A percentile compares a stretch with the other conserved stretches of the same genome.
Conservation (phyloP, 768 basidiomycete genomes). For the Amanita inopinata region DNA sequence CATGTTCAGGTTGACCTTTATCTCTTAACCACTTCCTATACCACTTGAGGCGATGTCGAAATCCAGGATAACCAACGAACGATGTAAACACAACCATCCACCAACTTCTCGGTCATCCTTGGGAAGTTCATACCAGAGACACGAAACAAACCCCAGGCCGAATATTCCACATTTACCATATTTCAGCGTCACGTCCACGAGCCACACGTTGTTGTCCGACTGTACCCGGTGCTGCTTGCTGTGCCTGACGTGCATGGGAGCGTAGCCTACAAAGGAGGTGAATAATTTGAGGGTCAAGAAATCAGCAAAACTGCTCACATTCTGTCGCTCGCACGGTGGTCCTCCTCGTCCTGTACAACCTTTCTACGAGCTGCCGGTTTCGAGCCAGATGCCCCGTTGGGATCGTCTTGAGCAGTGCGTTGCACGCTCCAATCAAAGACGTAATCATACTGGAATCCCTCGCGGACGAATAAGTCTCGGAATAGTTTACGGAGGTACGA, state of each 20-base stretch:
- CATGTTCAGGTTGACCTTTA: slow-evolving; percentile 24
- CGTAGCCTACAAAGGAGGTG: slow-evolving; percentile 49
- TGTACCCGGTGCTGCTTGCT: slow-evolving; percentile 46
- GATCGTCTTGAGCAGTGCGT: slow-evolving; percentile 61
- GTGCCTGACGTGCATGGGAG: slow-evolving; percentile 78
- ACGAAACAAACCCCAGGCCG: slow-evolving; percentile 18
- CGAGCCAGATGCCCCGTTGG: slow-evolving; percentile 45
- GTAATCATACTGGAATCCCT: slow-evolving; percentile 98
- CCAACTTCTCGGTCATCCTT: slow-evolving; percentile 38
- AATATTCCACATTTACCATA: slow-evolving; percentile 42
- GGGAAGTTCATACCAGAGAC: slow-evolving; percentile 31
- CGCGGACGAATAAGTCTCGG: slow-evolving; percentile 94
- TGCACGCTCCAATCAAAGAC: slow-evolving; percentile 99
- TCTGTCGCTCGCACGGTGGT: slow-evolving; percentile 71
- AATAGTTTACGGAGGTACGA: slow-evolving; percentile 99
- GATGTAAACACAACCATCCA: slow-evolving; percentile 26
- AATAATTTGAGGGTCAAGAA: slow-evolving; percentile 14
- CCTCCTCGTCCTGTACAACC: slow-evolving; percentile 79
- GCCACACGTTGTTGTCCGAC: slow-evolving; percentile 35
- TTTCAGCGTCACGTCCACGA: slow-evolving; percentile 40
- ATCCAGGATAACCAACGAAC: slow-evolving; percentile 20
- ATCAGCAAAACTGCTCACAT: slow-evolving; percentile 46
- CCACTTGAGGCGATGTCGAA: slow-evolving; percentile 5
- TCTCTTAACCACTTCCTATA: slow-evolving; percentile 2
- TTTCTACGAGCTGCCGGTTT: slow-evolving; percentile 62